Evolutionary conservation across 352 stramenopile species (phyloP).

Genomic region (Globisporangium recalcitrans): DNA sequence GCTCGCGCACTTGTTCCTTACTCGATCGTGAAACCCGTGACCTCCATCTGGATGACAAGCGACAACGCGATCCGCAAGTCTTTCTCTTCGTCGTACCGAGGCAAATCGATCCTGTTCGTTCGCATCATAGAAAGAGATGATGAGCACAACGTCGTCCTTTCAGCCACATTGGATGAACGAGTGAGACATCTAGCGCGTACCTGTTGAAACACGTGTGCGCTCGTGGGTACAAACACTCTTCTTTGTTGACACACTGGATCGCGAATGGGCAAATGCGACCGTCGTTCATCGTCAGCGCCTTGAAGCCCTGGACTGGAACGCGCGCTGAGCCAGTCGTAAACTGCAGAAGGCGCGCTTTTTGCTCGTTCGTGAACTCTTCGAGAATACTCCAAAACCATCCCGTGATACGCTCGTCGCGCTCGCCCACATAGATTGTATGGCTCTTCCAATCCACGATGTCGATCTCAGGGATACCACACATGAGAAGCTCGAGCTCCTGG

Average conservation of each 20-base stretch:
- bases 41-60: constrained; percentile 85
- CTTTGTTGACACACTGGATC: constrained; percentile 77
- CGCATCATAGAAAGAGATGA: constrained; percentile 10
- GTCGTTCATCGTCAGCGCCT: constrained; percentile 86
- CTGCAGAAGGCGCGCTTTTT: constrained; percentile 95
- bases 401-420: constrained; percentile 87
- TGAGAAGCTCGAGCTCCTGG: constrained; percentile 96
- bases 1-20: constrained; percentile 19
- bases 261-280: constrained; percentile 83
- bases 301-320: constrained; percentile 87
- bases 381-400: constrained; percentile 98
- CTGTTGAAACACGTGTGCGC: constrained; percentile 87
- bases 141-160: neutral
- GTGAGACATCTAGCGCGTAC: constrained; percentile 25
- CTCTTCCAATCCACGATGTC: constrained; percentile 94
- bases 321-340: constrained; percentile 97
- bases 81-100: constrained; percentile 69
- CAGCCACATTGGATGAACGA: neutral
- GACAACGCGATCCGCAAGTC: constrained; percentile 73
- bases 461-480: constrained; percentile 97
- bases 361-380: constrained; percentile 89
- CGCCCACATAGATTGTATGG: constrained; percentile 94
- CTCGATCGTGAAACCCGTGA: constrained; percentile 84
- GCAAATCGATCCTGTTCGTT: constrained; percentile 60
- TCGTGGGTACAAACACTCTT: constrained; percentile 79